Evolutionary conservation across 257 asterid species (phyloP).

Genomic region (Solanum pimpinellifolium): DNA sequence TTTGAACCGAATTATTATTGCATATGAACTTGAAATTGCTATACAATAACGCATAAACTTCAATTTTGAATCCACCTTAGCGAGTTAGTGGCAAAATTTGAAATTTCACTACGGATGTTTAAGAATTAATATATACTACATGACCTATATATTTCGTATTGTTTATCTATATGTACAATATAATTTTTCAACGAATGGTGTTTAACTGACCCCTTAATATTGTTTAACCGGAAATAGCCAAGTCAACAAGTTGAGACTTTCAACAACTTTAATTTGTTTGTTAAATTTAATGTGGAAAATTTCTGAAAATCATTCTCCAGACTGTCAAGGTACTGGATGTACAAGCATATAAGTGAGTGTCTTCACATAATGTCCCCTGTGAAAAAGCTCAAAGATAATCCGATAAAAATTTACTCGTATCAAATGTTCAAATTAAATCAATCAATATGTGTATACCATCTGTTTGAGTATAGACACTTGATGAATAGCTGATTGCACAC

Average conservation of each 20-base stretch:
- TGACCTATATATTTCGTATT: too few species aligned
- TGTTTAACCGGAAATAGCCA: too few species aligned
- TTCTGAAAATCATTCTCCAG: not conserved
- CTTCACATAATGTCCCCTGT: not conserved
- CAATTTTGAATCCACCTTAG: not conserved
- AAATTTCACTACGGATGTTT: not conserved
- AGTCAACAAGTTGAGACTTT: too few species aligned
- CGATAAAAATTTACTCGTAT: too few species aligned
- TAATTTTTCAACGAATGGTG: not conserved
- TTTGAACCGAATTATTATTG: too few species aligned
- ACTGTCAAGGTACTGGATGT: not conserved
- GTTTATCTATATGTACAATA: too few species aligned
- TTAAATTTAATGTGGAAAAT: too few species aligned
- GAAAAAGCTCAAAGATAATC: not conserved
- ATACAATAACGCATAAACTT: too few species aligned
- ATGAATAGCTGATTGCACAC: not conserved
- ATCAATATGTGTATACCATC: too few species aligned
- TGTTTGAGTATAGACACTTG: not conserved
- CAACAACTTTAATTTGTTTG: not conserved
- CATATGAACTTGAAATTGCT: not conserved
- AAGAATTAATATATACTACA: not conserved
- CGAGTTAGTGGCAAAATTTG: not conserved
- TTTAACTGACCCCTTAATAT: not conserved
- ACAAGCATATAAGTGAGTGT: not conserved
- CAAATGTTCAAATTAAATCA: not conserved